Conservation (phyloP, 257 asterid genomes). For the Plantago ovata region DNA sequence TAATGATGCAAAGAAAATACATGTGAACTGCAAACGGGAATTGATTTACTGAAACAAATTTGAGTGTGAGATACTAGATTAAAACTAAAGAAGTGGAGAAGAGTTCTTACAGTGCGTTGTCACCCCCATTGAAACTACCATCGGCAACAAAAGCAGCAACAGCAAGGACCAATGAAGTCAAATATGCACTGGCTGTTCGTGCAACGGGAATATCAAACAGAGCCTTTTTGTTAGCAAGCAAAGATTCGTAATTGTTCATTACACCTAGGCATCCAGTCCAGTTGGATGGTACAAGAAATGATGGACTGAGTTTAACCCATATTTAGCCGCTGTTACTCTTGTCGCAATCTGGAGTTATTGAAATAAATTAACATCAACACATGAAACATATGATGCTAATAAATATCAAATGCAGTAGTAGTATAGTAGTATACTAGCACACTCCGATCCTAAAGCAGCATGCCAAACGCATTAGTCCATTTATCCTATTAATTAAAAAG, state of each 20-base stretch:
- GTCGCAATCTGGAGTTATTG: constrained; percentile 54
- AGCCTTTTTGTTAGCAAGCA: constrained; percentile 82
- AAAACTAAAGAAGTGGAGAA: neutral
- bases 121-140: constrained; percentile 90
- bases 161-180: constrained; percentile 64
- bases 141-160: constrained; percentile 73
- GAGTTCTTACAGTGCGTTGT: constrained; percentile 73
- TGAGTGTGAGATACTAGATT: neutral
- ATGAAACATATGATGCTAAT: constrained; percentile 1
- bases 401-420: neutral
- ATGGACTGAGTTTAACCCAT: constrained; percentile 93
- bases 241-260: constrained; percentile 75
- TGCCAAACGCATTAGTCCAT: neutral
- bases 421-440: neutral
- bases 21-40: too few relatives aligned
- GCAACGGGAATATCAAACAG: constrained; percentile 87
- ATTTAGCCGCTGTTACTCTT: constrained; percentile 67
- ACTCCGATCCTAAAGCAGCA: constrained; percentile 1
- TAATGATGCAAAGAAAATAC: neutral
- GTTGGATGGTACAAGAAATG: constrained; percentile 84
- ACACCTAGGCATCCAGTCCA: constrained; percentile 97
- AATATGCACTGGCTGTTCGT: constrained; percentile 77
- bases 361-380: constrained; percentile 4
- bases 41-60: neutral
- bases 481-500: too few relatives aligned